These are phyloP conservation scores for Pseudocercospora crystallina DNA, from an alignment of 2,329 filamentous ascomycete genomes.

Conservation along the genomic window DNA sequence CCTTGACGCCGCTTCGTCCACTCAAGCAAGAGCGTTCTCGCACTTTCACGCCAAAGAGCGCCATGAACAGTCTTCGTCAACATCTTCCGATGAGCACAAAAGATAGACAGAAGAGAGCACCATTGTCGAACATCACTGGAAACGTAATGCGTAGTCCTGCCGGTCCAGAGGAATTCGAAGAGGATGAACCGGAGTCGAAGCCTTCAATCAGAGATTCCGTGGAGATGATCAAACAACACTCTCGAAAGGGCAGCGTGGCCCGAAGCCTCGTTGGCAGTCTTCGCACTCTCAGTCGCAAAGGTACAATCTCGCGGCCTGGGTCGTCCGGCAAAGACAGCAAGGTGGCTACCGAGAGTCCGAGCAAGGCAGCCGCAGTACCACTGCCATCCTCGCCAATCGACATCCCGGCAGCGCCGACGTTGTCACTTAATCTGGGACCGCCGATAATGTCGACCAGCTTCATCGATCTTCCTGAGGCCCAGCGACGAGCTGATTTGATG, in stretches of 20 bases:
- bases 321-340: neutral
- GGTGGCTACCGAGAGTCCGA: conserved; percentile 7
- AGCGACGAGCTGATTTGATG: conserved; percentile 13
- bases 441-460: conserved; percentile 22
- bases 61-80: conserved; percentile 22
- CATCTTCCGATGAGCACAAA: conserved; percentile 19
- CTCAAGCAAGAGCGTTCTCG: conserved; percentile 10
- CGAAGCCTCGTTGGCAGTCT: conserved; percentile 29
- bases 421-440: conserved; percentile 28
- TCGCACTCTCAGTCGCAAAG: conserved; percentile 19
- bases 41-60: conserved; percentile 20
- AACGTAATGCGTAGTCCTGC: neutral
- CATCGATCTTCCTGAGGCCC: conserved; percentile 8
- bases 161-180: conserved; percentile 4
- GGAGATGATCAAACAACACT: conserved; percentile 13
- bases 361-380: conserved; percentile 17
- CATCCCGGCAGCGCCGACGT: conserved; percentile 24
- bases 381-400: conserved; percentile 29
- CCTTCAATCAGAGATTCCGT: neutral
- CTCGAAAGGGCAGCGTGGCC: conserved; percentile 23
- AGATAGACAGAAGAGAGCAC: conserved; percentile 15
- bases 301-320: conserved; percentile 15
- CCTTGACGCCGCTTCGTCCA: conserved; percentile 15
- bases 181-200: conserved; percentile 1
- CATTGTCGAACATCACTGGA: conserved; percentile 12